A percentile compares a stretch with the other conserved stretches of the same genome.
phyloP scores from a whole-genome alignment of 2,329 filamentous ascomycete species.

The Trichoderma sp. region DNA sequence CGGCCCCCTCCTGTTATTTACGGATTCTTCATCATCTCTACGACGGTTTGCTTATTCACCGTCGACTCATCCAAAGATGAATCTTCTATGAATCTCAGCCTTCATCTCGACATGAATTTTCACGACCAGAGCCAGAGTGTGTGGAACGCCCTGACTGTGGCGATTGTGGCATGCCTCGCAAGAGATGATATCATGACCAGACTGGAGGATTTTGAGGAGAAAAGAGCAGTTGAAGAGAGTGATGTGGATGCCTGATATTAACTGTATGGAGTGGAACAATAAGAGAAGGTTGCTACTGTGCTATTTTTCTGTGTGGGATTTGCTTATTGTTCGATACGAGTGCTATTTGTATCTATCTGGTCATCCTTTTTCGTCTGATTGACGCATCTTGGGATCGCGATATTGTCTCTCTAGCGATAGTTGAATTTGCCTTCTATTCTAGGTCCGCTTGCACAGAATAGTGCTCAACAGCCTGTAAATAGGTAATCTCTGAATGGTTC shows the following conservation, averaged over 20 bases:
- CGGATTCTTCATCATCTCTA: conserved; percentile 49
- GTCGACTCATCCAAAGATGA: conserved; percentile 45
- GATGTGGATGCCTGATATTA: conserved; percentile 44
- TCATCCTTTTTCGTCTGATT: not conserved
- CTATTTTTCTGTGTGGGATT: not conserved
- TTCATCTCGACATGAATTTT: conserved; percentile 49
- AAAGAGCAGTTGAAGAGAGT: conserved; percentile 39
- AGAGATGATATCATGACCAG: conserved; percentile 46
- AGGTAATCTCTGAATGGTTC: not conserved
- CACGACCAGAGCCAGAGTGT: conserved; percentile 46
- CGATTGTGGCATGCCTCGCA: conserved; percentile 46
- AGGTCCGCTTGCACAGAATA: not conserved
- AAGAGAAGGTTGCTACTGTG: conserved; percentile 10
- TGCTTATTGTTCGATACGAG: not conserved
- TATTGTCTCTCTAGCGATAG: not conserved
- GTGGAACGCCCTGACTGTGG: conserved; percentile 51
- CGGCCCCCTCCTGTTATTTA: conserved; percentile 48
- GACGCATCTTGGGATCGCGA: not conserved
- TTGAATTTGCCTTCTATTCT: not conserved
- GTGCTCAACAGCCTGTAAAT: too few species aligned
- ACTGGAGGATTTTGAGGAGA: conserved; percentile 43
- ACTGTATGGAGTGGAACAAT: not conserved
- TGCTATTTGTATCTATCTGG: not conserved
- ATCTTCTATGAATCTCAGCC: conserved; percentile 44
- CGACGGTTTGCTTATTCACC: conserved; percentile 46